Evolutionary conservation across 768 basidiomycete species (phyloP).

Genomic region (Coprinopsis strossmayeri): DNA sequence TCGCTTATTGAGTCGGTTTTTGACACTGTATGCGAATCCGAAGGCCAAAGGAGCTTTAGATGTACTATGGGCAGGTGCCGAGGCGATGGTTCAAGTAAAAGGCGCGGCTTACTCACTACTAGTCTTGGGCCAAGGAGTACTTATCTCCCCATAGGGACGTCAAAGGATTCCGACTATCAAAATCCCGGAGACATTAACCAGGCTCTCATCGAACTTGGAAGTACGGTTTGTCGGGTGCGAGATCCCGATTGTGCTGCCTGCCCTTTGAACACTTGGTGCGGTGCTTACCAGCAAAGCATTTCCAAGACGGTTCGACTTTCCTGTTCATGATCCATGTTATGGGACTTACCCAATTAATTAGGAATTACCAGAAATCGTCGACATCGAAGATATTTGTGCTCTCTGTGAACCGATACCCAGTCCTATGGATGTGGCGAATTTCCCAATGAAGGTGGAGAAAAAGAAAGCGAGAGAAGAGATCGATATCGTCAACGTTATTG

Average conservation of each 20-base stretch:
- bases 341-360: neutral
- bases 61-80: constrained; percentile 77
- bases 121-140: neutral
- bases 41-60: constrained; percentile 76
- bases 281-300: constrained; percentile 39
- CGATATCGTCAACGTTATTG: constrained; percentile 80
- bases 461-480: constrained; percentile 83
- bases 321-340: too few relatives aligned
- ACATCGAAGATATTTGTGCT: constrained; percentile 75
- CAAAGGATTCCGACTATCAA: constrained; percentile 14
- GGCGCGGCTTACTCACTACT: constrained; percentile 8
- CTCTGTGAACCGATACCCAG: constrained; percentile 55
- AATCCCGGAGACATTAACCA: constrained; percentile 84
- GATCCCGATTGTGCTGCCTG: constrained; percentile 71
- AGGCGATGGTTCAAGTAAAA: constrained; percentile 50
- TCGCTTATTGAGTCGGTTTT: constrained; percentile 73
- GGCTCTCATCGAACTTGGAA: constrained; percentile 91
- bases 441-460: constrained; percentile 79
- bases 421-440: constrained; percentile 51
- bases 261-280: constrained; percentile 64
- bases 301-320: too few relatives aligned
- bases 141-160: constrained; percentile 6
- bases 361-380: constrained; percentile 18
- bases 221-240: constrained; percentile 85
- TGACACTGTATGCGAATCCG: constrained; percentile 77